Percentiles rank a stretch among this genome's conserved stretches.
Evolutionary conservation across 441 rosid species (phyloP).

Genomic region (Adansonia grandidieri): DNA sequence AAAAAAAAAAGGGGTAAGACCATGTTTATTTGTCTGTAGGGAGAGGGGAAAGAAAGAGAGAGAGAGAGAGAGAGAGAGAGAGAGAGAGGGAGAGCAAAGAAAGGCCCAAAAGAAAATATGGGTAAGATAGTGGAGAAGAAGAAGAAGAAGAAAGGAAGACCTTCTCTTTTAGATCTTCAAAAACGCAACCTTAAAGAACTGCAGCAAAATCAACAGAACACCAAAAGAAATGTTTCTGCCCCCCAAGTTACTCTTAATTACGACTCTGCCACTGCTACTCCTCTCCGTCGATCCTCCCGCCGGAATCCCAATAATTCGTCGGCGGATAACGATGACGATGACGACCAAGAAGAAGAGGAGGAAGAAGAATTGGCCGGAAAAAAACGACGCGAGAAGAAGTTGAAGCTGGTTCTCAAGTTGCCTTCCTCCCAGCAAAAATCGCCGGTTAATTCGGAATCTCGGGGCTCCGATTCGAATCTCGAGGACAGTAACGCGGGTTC

Average conservation of each 20-base stretch:
- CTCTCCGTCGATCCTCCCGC: constrained; percentile 64
- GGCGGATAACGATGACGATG: constrained; percentile 24
- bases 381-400: constrained; percentile 55
- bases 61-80: not conserved
- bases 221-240: constrained; percentile 26
- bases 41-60: constrained; percentile 28
- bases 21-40: constrained; percentile 38
- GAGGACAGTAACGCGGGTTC: constrained; percentile 36
- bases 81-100: not conserved
- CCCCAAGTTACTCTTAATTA: constrained; percentile 37
- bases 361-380: constrained; percentile 32
- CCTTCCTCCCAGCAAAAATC: constrained; percentile 39
- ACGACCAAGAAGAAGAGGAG: constrained; percentile 18
- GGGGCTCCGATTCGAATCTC: constrained; percentile 35
- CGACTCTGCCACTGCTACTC: constrained; percentile 45
- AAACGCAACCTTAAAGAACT: constrained; percentile 53
- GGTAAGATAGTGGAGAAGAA: constrained; percentile 59
- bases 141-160: constrained; percentile 73
- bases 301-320: constrained; percentile 44
- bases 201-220: constrained; percentile 32
- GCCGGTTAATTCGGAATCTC: constrained; percentile 35
- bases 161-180: constrained; percentile 67
- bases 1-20: not conserved
- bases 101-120: constrained; percentile 31
- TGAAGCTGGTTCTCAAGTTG: constrained; percentile 51